A percentile compares a stretch with the other conserved stretches of the same genome.
Conservation (phyloP, 768 basidiomycete species). For the Tylopilus vinaceipallidus region DNA sequence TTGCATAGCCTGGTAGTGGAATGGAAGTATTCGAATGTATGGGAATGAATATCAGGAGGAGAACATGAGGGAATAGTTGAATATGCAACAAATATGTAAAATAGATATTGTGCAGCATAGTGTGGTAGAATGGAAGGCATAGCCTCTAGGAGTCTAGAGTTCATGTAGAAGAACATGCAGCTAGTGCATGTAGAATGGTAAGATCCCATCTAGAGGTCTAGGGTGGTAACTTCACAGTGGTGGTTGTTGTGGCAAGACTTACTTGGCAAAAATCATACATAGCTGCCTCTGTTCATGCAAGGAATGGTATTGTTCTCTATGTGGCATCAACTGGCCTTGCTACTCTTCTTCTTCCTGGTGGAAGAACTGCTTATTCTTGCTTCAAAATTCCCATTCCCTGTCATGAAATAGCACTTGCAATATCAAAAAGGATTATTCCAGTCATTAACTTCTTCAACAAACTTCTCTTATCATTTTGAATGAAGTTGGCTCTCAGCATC, state of each 20-base stretch:
- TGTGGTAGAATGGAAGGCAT: too few species aligned
- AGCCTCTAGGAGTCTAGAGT: too few species aligned
- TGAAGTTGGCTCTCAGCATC: neutral
- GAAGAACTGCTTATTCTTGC: neutral
- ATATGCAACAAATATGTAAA: too few species aligned
- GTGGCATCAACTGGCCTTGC: slow-evolving; percentile 47
- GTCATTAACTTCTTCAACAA: slow-evolving; percentile 32
- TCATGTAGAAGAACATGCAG: too few species aligned
- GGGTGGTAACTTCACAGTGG: slow-evolving; percentile 41
- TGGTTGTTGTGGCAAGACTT: slow-evolving; percentile 48
- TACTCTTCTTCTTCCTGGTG: neutral
- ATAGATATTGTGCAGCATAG: too few species aligned
- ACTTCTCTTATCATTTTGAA: slow-evolving; percentile 34
- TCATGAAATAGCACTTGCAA: slow-evolving; percentile 1
- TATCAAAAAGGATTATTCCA: neutral
- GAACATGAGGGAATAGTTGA: too few species aligned
- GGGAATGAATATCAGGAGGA: too few species aligned
- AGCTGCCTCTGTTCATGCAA: slow-evolving; percentile 25
- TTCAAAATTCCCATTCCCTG: slow-evolving; percentile 1
- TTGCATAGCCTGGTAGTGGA: too few species aligned
- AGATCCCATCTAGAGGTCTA: too few species aligned
- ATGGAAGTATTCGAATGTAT: too few species aligned
- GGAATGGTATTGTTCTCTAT: slow-evolving; percentile 40
- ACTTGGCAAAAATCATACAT: slow-evolving; percentile 38
- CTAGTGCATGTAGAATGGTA: too few species aligned